These are phyloP conservation scores for Cordyceps militaris DNA, from an alignment of 2,329 filamentous ascomycete species.

Conservation along the genomic window DNA sequence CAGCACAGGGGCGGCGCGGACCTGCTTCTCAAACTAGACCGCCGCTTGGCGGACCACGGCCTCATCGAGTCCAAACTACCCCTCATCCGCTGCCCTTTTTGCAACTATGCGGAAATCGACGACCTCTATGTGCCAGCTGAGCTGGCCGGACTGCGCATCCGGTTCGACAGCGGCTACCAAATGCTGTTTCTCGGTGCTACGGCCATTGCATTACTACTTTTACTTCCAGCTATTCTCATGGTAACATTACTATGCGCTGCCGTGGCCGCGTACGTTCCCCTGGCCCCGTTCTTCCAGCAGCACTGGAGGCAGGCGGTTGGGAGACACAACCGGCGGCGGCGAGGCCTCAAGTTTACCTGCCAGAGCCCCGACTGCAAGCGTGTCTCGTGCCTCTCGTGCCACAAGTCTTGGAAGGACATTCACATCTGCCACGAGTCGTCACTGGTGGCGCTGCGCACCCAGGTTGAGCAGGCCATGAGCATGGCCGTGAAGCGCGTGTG, in stretches of 20 bases:
- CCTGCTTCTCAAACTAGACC: conserved; percentile 67
- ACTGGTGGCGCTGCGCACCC: conserved; percentile 72
- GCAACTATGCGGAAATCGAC: conserved; percentile 83
- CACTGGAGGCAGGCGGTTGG: conserved; percentile 54
- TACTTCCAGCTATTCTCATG: conserved; percentile 45
- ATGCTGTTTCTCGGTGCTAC: conserved; percentile 45
- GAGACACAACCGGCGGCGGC: conserved; percentile 62
- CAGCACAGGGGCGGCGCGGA: conserved; percentile 64
- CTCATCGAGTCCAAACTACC: conserved; percentile 67
- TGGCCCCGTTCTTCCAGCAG: conserved; percentile 33
- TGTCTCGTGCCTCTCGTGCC: conserved; percentile 73
- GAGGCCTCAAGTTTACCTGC: conserved; percentile 73
- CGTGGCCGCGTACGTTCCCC: conserved; percentile 34
- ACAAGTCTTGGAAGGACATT: conserved; percentile 77
- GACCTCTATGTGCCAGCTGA: conserved; percentile 58
- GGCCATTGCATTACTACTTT: conserved; percentile 47
- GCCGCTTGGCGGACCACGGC: conserved; percentile 68
- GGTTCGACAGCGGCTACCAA: conserved; percentile 42
- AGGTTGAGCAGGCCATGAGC: conserved; percentile 89
- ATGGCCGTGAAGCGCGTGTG: conserved; percentile 93
- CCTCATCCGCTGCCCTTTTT: conserved; percentile 82
- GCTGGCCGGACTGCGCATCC: conserved; percentile 50
- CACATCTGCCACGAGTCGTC: conserved; percentile 86
- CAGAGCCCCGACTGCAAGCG: conserved; percentile 60
- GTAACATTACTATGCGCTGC: conserved; percentile 39